Percentiles rank a stretch among this genome's conserved stretches.
Evolutionary conservation across 139 green algal species (phyloP).

Genomic region (Tetradesmus lagerheimii): DNA sequence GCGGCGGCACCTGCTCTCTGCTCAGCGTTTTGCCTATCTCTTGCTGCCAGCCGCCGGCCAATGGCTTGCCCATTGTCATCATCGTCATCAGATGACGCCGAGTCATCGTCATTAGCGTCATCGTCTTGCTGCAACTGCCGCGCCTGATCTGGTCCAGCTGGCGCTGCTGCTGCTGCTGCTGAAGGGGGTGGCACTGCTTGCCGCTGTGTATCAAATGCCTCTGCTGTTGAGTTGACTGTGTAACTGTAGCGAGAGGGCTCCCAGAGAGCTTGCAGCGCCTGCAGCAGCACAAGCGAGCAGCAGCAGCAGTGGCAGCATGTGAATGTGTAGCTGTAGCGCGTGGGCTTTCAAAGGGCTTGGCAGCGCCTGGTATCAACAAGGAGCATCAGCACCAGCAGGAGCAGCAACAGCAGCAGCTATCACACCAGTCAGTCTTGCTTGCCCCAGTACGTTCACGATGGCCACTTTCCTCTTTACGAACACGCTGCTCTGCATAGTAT

Average conservation of each 20-base stretch:
- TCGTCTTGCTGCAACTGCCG: not conserved
- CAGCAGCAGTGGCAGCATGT: not conserved
- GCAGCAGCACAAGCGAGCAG: not conserved
- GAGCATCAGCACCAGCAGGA: not conserved
- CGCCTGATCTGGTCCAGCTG: not conserved
- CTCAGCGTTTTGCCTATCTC: not conserved
- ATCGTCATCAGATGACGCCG: constrained; percentile 1
- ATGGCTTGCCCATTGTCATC: not conserved
- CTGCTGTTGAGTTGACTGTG: constrained; percentile 54
- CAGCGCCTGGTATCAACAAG: not conserved
- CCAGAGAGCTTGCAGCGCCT: constrained; percentile 71
- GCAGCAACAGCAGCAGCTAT: not conserved
- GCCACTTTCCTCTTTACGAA: no score
- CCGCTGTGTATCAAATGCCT: not conserved
- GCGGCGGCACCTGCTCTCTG: not conserved
- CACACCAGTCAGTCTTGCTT: not conserved
- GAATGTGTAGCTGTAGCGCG: not conserved
- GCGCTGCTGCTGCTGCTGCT: constrained; percentile 26
- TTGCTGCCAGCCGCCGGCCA: not conserved
- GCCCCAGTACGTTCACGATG: not conserved
- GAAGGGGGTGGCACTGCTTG: not conserved
- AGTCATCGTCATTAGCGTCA: constrained; percentile 25
- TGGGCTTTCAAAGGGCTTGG: no score
- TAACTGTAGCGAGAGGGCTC: constrained; percentile 78
- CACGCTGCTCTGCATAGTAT: no score